Conservation (phyloP, 2,329 filamentous ascomycete genomes). For the Celoporthe dispersa region DNA sequence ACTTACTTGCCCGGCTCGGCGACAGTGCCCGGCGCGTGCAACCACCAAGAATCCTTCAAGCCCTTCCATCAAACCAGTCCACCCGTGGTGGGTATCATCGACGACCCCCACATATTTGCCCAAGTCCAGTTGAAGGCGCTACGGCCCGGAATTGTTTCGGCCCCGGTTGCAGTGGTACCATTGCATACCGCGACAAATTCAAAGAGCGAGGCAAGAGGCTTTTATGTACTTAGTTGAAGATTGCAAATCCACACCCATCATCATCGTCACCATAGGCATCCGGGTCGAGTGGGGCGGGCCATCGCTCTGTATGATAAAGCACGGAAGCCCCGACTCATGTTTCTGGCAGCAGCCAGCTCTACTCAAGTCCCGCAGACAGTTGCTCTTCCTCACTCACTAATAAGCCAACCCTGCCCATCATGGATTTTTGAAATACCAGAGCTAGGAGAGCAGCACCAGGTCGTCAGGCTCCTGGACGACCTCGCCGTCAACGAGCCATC, state of each 20-base stretch:
- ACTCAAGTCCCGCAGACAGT: neutral
- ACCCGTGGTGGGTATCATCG: neutral
- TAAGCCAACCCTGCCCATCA: neutral
- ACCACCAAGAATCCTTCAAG: neutral
- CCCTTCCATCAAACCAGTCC: neutral
- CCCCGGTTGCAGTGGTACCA: neutral
- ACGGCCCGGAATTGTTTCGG: neutral
- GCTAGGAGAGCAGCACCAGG: constrained; percentile 15
- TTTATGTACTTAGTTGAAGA: neutral
- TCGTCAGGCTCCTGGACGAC: constrained; percentile 34
- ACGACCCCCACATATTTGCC: neutral
- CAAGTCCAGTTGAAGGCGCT: neutral
- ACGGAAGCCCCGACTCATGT: neutral
- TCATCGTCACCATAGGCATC: neutral
- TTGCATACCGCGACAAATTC: neutral
- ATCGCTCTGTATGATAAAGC: neutral
- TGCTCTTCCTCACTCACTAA: neutral
- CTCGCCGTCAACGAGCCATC: constrained; percentile 32
- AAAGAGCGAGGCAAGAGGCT: neutral
- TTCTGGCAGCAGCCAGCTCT: neutral
- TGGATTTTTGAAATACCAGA: constrained; percentile 2
- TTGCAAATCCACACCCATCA: neutral
- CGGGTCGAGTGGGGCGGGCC: neutral
- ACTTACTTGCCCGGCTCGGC: neutral
- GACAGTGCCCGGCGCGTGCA: neutral